These are phyloP conservation scores for Salvia miltiorrhiza DNA, from an alignment of 257 asterid genomes.

Conservation along the genomic window DNA sequence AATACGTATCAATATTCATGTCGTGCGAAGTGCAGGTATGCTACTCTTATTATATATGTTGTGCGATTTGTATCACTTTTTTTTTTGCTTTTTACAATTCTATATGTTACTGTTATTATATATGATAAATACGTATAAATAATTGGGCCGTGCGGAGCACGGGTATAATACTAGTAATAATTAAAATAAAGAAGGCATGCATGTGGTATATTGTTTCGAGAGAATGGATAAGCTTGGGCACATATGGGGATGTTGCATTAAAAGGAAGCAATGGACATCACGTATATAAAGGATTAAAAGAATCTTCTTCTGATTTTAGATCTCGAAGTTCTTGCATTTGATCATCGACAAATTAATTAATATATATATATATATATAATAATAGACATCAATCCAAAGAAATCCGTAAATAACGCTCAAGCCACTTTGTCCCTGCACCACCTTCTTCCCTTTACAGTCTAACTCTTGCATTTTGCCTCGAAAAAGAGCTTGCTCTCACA, in stretches of 20 bases:
- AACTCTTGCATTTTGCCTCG: conserved; percentile 35
- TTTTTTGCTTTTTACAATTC: no score
- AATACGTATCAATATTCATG: no score
- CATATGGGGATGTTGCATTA: conserved; percentile 24
- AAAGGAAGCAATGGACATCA: conserved; percentile 24
- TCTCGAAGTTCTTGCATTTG: background rate
- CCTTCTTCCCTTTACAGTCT: conserved; percentile 34
- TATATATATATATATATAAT: no score
- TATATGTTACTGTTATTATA: no score
- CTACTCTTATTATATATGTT: no score
- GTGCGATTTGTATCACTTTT: no score
- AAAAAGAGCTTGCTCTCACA: conserved; percentile 28
- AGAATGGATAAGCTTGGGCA: conserved; percentile 19
- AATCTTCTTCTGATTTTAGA: conserved; percentile 20
- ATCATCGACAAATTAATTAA: background rate
- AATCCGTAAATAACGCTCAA: conserved; percentile 31
- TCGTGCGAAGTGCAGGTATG: no score
- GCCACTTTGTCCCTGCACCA: conserved; percentile 30
- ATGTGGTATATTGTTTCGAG: background rate
- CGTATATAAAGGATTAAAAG: conserved; percentile 31
- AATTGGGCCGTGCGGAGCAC: no score
- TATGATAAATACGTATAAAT: no score
- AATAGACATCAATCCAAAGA: conserved; percentile 19
- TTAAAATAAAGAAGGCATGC: background rate
- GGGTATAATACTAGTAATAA: no score